A percentile compares a stretch with the other conserved stretches of the same genome.
Evolutionary conservation across 139 green algal genomes (phyloP).

Genomic region (Volvox reticuliferus): DNA sequence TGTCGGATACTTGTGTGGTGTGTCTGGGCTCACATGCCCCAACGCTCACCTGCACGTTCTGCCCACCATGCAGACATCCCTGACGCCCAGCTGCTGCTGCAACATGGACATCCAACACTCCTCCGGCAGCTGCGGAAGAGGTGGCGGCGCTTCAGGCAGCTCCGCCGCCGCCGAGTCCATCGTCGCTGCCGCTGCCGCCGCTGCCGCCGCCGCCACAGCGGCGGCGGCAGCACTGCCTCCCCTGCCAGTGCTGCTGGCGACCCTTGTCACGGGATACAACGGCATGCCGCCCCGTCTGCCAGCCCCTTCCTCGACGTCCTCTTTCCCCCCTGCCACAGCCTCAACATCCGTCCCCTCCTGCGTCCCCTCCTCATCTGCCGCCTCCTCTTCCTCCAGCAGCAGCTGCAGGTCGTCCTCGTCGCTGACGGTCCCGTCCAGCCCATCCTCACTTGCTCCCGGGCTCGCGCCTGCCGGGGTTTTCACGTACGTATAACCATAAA

Average conservation of each 20-base stretch:
- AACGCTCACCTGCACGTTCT: conserved; percentile 38
- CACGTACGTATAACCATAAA: too few relatives aligned
- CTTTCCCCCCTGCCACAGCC: neutral
- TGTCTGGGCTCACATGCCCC: too few relatives aligned
- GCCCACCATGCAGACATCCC: conserved; percentile 58
- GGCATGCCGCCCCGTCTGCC: too few relatives aligned
- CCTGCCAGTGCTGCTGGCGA: too few relatives aligned
- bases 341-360: neutral
- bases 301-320: too few relatives aligned
- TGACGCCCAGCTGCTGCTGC: conserved; percentile 51
- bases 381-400: conserved; percentile 46
- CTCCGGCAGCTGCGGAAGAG: conserved; percentile 55
- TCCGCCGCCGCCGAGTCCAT: neutral
- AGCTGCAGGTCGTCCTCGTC: neutral
- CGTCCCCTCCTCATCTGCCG: conserved; percentile 18
- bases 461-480: neutral
- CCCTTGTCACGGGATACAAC: too few relatives aligned
- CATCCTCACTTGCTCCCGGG: neutral
- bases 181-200: neutral
- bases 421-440: neutral
- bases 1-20: too few relatives aligned
- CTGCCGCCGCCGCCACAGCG: neutral
- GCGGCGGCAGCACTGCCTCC: neutral
- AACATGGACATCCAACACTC: conserved; percentile 61
- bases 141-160: conserved; percentile 1